Evolutionary conservation across 768 basidiomycete species (phyloP).

Genomic region (Lyophyllum decastes): DNA sequence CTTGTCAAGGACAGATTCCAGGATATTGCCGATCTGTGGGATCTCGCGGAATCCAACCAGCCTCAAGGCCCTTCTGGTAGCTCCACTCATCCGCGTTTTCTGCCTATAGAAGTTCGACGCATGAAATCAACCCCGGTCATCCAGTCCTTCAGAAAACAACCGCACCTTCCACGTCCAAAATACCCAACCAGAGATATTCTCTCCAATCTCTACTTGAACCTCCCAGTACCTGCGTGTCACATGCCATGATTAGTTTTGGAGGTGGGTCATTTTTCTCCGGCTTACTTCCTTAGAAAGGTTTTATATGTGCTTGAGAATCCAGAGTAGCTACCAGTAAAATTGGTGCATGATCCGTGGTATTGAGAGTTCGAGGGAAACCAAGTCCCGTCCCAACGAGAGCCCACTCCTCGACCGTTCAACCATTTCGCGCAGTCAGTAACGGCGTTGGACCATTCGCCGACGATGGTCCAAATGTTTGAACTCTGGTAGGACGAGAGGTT

Average conservation of each 20-base stretch:
- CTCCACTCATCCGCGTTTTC: slow-evolving; percentile 79
- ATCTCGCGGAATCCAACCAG: slow-evolving; percentile 77
- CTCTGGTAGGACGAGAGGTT: slow-evolving; percentile 47
- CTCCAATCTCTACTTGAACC: slow-evolving; percentile 74
- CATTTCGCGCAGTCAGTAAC: slow-evolving; percentile 75
- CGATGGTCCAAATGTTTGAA: slow-evolving; percentile 69
- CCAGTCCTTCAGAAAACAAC: slow-evolving; percentile 11
- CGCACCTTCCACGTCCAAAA: slow-evolving; percentile 81
- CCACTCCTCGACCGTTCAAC: slow-evolving; percentile 77
- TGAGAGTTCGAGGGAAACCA: slow-evolving; percentile 42
- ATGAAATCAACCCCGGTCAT: neutral
- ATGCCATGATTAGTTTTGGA: neutral
- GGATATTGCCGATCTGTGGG: slow-evolving; percentile 68
- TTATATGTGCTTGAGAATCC: slow-evolving; percentile 66
- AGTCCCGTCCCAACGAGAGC: slow-evolving; percentile 70
- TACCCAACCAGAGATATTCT: slow-evolving; percentile 71
- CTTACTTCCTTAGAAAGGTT: slow-evolving; percentile 60
- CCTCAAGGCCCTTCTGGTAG: slow-evolving; percentile 70
- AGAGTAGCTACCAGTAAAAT: slow-evolving; percentile 59
- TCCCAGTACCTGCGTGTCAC: slow-evolving; percentile 79
- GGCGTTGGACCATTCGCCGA: slow-evolving; percentile 81
- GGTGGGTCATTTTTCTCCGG: slow-evolving; percentile 5
- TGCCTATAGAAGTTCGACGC: slow-evolving; percentile 33
- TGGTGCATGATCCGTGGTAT: slow-evolving; percentile 60
- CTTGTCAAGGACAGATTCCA: slow-evolving; percentile 50